phyloP scores from a whole-genome alignment of 2,329 filamentous ascomycete genomes.

The Fusarium poae region DNA sequence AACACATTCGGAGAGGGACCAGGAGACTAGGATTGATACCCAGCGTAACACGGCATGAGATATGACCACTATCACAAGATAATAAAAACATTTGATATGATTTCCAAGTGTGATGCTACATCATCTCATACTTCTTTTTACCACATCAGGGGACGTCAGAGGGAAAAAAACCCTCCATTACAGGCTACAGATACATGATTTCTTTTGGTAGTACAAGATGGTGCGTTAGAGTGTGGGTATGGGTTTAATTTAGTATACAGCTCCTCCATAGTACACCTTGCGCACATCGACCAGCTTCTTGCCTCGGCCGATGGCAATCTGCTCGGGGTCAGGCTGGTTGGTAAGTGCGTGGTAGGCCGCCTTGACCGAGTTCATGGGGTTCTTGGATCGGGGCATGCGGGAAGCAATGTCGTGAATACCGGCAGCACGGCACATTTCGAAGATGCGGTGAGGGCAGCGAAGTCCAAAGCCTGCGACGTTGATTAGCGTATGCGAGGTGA shows the following conservation, averaged over 20 bases:
- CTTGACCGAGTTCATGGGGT: slow-evolving; percentile 98
- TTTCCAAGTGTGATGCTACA: slow-evolving; percentile 32
- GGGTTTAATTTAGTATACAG: slow-evolving; percentile 65
- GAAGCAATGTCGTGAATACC: slow-evolving; percentile 91
- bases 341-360: slow-evolving; percentile 86
- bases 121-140: slow-evolving; percentile 22
- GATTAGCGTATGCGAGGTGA: slow-evolving; percentile 13
- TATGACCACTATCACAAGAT: slow-evolving; percentile 31
- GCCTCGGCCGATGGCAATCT: slow-evolving; percentile 88
- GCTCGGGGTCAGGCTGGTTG: slow-evolving; percentile 87
- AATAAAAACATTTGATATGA: slow-evolving; percentile 24
- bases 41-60: slow-evolving; percentile 29
- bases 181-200: slow-evolving; percentile 46
- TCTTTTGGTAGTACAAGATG: slow-evolving; percentile 44
- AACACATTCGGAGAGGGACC: not conserved
- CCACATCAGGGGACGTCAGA: slow-evolving; percentile 21
- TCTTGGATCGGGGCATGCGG: slow-evolving; percentile 84
- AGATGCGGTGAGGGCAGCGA: slow-evolving; percentile 90
- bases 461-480: slow-evolving; percentile 83
- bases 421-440: slow-evolving; percentile 89
- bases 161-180: slow-evolving; percentile 38
- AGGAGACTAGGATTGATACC: slow-evolving; percentile 38
- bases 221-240: slow-evolving; percentile 11
- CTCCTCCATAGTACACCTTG: slow-evolving; percentile 95
- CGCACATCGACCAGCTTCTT: slow-evolving; percentile 96